Conservation (phyloP, 176 grass and related monocot genomes). For the Eremochloa ophiuroides region DNA sequence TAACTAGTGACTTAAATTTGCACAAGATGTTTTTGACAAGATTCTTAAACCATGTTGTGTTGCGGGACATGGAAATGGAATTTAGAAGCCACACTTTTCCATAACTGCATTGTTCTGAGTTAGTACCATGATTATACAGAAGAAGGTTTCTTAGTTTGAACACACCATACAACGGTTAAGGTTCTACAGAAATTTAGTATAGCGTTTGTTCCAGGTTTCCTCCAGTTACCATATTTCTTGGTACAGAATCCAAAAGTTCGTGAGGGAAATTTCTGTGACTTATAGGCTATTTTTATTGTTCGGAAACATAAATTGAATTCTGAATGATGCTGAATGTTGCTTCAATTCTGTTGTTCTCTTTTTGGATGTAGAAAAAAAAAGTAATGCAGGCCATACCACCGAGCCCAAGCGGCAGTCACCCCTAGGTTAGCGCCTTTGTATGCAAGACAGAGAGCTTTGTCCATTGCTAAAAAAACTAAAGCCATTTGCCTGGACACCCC, state of each 20-base stretch:
- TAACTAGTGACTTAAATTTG: neutral
- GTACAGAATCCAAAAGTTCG: neutral
- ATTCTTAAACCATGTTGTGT: neutral
- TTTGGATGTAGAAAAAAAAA: too few relatives aligned
- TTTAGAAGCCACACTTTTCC: neutral
- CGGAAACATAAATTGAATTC: neutral
- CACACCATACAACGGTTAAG: neutral
- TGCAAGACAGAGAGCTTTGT: too few relatives aligned
- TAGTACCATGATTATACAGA: neutral
- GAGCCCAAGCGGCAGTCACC: too few relatives aligned
- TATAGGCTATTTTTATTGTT: neutral
- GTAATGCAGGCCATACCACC: too few relatives aligned
- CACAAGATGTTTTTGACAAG: neutral
- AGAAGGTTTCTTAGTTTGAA: neutral
- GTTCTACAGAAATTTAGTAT: neutral
- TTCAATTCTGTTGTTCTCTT: neutral
- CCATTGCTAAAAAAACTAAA: too few relatives aligned
- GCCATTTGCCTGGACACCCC: too few relatives aligned
- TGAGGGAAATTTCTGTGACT: neutral
- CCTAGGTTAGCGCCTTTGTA: too few relatives aligned
- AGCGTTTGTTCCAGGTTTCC: neutral
- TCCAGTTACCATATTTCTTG: neutral
- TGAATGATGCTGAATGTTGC: neutral
- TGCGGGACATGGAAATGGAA: neutral
- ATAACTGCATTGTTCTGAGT: neutral